Conservation (phyloP, 352 stramenopile genomes). For the Discostella stelligera region DNA sequence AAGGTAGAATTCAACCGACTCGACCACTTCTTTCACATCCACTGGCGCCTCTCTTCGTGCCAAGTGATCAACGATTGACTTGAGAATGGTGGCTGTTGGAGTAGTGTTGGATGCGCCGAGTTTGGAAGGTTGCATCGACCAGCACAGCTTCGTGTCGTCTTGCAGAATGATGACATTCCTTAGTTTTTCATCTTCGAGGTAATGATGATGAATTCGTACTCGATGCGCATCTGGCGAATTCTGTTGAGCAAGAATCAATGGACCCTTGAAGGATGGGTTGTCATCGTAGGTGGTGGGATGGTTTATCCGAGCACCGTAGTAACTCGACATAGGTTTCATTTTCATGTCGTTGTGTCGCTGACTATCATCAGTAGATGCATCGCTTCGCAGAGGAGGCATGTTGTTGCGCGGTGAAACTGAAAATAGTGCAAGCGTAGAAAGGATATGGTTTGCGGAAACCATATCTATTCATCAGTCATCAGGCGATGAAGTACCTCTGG, state of each 20-base stretch:
- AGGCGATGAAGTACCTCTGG: neutral
- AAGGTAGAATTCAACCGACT: conserved; percentile 68
- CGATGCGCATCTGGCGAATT: conserved; percentile 31
- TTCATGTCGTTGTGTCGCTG: neutral
- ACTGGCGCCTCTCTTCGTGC: conserved; percentile 56
- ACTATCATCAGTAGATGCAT: neutral
- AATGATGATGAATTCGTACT: conserved; percentile 33
- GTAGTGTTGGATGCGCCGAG: conserved; percentile 1
- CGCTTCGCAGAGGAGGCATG: conserved; percentile 22
- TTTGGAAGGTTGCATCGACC: neutral
- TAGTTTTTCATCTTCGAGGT: conserved; percentile 19
- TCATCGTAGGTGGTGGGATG: conserved; percentile 49
- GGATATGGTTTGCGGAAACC: conserved; percentile 8
- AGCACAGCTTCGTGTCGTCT: neutral
- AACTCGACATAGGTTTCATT: neutral
- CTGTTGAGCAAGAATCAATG: conserved; percentile 28
- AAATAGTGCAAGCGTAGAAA: conserved; percentile 15
- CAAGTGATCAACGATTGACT: conserved; percentile 53
- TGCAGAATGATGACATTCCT: neutral
- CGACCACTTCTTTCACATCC: conserved; percentile 61
- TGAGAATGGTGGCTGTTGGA: conserved; percentile 54
- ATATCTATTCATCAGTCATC: neutral
- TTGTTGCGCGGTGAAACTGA: conserved; percentile 11
- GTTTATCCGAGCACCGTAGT: conserved; percentile 28
- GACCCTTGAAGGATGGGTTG: conserved; percentile 37